A percentile compares a stretch with the other conserved stretches of the same genome.
phyloP scores from a whole-genome alignment of 495 filamentous ascomycete genomes.

The Pyronema omphalodes region DNA sequence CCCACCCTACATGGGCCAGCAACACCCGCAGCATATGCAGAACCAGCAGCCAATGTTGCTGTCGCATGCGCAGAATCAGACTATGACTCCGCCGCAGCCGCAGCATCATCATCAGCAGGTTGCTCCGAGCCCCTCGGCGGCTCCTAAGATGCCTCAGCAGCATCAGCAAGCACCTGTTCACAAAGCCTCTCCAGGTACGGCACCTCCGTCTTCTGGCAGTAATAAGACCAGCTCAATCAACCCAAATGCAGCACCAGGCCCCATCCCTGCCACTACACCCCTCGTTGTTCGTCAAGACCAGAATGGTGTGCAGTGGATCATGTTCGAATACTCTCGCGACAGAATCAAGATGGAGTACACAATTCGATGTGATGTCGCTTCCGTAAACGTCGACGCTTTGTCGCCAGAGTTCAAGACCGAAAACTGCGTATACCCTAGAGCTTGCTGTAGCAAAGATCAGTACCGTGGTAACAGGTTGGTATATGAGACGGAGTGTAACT shows the following conservation, averaged over 20 bases:
- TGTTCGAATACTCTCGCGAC: slow-evolving; percentile 94
- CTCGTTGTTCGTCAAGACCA: slow-evolving; percentile 87
- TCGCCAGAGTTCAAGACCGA: slow-evolving; percentile 82
- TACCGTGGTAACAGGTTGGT: slow-evolving; percentile 87
- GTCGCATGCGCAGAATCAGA: slow-evolving; percentile 45
- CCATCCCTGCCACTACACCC: slow-evolving; percentile 94
- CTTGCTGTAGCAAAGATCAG: slow-evolving; percentile 86
- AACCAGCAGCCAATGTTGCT: slow-evolving; percentile 42
- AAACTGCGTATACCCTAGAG: slow-evolving; percentile 93
- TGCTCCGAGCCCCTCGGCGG: slow-evolving; percentile 33
- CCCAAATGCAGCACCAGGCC: slow-evolving; percentile 83
- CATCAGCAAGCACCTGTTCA: slow-evolving; percentile 34
- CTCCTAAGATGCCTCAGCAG: slow-evolving; percentile 35
- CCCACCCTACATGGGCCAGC: slow-evolving; percentile 63
- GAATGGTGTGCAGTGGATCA: slow-evolving; percentile 97
- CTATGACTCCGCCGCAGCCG: slow-evolving; percentile 40
- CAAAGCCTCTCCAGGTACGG: slow-evolving; percentile 26
- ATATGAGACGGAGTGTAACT: slow-evolving; percentile 97
- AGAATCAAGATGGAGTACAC: slow-evolving; percentile 99
- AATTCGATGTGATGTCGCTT: slow-evolving; percentile 94
- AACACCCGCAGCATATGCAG: slow-evolving; percentile 45
- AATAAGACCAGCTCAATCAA: slow-evolving; percentile 45
- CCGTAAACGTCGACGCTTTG: slow-evolving; percentile 74
- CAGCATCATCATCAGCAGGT: slow-evolving; percentile 37
- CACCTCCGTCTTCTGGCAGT: slow-evolving; percentile 25